Evolutionary conservation across 1,284 basidiomycete genomes (phyloP), one percentile per base, ranked within the genome.

Genomic region (Austroboletus niveus): DNA sequence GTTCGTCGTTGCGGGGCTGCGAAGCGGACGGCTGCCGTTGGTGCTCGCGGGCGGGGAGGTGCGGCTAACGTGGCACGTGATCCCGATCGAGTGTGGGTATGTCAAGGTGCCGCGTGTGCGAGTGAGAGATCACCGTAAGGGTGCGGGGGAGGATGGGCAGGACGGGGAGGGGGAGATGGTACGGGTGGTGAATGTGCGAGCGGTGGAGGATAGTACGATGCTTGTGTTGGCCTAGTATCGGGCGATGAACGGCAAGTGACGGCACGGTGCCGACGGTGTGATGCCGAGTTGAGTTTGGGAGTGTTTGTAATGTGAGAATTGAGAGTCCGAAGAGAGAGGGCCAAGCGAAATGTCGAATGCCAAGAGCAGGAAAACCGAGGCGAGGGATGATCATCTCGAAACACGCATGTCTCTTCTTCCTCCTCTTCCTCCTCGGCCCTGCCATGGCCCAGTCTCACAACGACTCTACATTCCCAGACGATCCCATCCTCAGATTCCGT

Each of bases 401-500:
- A 22, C 2, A 22, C n/a, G 34, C 14, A 43, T 44, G 52, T 39
- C 40, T 53, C 5, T 8, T 59, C 35, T 29, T 60, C 22, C 12
- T 64, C 5, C 10, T 50, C 34, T 14, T 55, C 34, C 45, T 46
- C 12, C 41, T 62, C 10, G 43, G 47, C 35, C 42, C 31, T 15
- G 58, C 20, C 11, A 66, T 69, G 64, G 68, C 53, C 0, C 64
- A 57, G 42, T 47, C 45, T 0, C 14, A 45, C 22, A 35, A 52
- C 39, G 4, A 50, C 22, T 24, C 22, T 24, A 5, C 22, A 0
- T 77, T 65, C 22, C 4, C 64, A 0, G 45, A 51, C 1, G 89
- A 95, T 66, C 92, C 92, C 1, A 91, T 91, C 62, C 80, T 94
- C 35, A 57, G 73, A 15, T 93, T 75, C 63, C 82, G 90, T 29